Base-by-base conservation (phyloP, 2,329 filamentous ascomycete genomes). In the Volutella citrinella region DNA sequence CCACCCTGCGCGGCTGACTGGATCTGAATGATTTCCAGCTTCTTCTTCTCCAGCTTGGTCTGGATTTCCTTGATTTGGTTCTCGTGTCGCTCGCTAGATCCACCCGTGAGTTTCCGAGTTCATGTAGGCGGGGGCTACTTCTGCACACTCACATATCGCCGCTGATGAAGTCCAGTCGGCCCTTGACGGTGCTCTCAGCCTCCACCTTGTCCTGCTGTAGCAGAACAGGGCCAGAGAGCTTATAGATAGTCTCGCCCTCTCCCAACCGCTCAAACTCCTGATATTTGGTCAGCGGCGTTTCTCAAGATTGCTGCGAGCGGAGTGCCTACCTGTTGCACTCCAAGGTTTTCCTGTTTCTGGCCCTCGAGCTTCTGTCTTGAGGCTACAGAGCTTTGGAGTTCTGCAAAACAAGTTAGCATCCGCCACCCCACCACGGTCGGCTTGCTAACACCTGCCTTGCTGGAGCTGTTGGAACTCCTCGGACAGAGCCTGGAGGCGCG, bases 171-270 rank as follows among this genome's bases (percentile, higher is more conserved):
- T 95, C 89, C 31, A 98, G 63, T 16, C 93, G 80, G 14, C 87
- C 87, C 51, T 94, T 88, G 13, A 98, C 93, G 0, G 89, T 90
- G 71, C 87, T 84, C 46, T 89, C 81, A 0, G 93, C 93, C 60
- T 98, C 93, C 3, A 79, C 69, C 62, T 87, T 90, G 38, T 97
- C 93, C 64, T 98, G 93, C 72, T 97, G 96, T 55, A 98, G 65
- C 22, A 98, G 69, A 7, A 97, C 87, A 0, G 93, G 93, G 0
- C 93, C 93, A 28, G 95, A 81, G 25, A 96, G 79, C 66, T 97
- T 98, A 78, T 95, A 98, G 62, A 98, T 95, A 45, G 81, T 87
- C 55, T 94, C 85, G 50, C 84, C 84, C 22, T 90, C 83, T 51
- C 82, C 78, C 39, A 97, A 72, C 34, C 76, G 74, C 24, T 79